These are phyloP conservation scores for Atkinsonella texensis DNA, from an alignment of 2,329 filamentous ascomycete genomes.

Conservation along the genomic window DNA sequence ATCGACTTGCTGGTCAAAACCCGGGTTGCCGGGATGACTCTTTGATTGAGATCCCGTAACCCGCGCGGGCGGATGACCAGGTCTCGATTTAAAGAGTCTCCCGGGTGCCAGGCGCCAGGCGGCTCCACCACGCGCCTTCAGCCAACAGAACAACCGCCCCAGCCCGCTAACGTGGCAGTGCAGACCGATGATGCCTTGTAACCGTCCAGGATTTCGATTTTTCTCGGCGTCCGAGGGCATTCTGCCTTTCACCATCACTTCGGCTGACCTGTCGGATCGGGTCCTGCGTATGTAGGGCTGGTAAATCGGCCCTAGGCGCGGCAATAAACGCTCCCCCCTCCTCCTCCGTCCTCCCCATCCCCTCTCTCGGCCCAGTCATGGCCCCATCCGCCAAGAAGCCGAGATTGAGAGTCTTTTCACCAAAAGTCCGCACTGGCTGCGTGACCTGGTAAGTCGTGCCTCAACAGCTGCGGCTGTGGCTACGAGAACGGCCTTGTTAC, in stretches of 20 bases:
- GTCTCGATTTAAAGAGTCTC: no score
- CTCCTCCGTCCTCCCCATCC: no score
- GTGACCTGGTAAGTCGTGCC: constrained; percentile 2
- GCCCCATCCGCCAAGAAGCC: constrained; percentile 1
- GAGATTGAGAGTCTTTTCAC: constrained; percentile 1
- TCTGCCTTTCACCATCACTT: not conserved
- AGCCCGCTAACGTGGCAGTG: not conserved
- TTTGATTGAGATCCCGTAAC: no score
- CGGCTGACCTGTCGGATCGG: not conserved
- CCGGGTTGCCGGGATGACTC: no score
- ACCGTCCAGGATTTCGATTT: not conserved
- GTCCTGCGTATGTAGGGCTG: not conserved
- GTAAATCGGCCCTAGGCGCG: not conserved
- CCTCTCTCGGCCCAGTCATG: not conserved
- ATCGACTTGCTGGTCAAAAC: no score
- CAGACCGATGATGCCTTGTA: not conserved
- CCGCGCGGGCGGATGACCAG: no score
- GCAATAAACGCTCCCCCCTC: not conserved
- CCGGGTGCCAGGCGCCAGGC: no score
- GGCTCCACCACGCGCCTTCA: no score
- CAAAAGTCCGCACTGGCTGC: constrained; percentile 4
- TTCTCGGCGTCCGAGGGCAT: not conserved
- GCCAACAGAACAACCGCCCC: not conserved
- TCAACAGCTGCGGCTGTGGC: no score
- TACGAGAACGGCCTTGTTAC: no score